Conservation (phyloP, 345 rosid genomes). For the Rhizophora apiculata region DNA sequence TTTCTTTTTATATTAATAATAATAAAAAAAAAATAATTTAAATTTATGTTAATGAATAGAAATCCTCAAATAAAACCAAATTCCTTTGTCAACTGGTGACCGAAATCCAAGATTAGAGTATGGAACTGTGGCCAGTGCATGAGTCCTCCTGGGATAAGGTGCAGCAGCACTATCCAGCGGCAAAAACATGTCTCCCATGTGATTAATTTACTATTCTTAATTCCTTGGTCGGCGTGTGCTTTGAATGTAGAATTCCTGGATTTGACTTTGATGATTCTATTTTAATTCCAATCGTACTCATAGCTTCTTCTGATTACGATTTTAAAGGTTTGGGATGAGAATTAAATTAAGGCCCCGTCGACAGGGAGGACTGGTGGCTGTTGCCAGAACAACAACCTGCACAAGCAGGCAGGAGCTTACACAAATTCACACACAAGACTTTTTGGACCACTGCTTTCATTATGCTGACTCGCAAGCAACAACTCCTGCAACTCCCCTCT, state of each 20-base stretch:
- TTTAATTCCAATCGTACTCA: background rate
- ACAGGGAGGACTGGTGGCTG: background rate
- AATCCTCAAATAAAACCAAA: no score
- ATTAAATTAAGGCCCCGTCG: no score
- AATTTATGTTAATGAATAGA: no score
- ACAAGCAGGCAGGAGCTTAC: constrained; percentile 11
- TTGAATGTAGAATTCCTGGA: constrained; percentile 42
- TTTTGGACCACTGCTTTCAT: no score
- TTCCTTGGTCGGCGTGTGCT: constrained; percentile 47
- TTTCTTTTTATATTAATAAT: no score
- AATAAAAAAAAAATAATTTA: no score
- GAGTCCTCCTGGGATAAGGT: constrained; percentile 10
- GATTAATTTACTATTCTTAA: constrained; percentile 51
- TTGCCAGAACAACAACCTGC: background rate
- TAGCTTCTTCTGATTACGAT: background rate
- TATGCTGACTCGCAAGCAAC: background rate
- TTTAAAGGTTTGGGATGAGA: no score
- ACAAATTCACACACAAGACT: no score
- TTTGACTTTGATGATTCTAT: constrained; percentile 41
- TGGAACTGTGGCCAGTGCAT: background rate
- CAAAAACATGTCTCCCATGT: constrained; percentile 47
- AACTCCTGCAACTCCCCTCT: no score
- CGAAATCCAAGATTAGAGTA: constrained; percentile 8
- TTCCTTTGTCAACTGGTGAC: constrained; percentile 6
- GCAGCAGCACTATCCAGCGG: constrained; percentile 20